Evolutionary conservation across 2,329 filamentous ascomycete genomes (phyloP).

Genomic region (Byssothecium circinans): DNA sequence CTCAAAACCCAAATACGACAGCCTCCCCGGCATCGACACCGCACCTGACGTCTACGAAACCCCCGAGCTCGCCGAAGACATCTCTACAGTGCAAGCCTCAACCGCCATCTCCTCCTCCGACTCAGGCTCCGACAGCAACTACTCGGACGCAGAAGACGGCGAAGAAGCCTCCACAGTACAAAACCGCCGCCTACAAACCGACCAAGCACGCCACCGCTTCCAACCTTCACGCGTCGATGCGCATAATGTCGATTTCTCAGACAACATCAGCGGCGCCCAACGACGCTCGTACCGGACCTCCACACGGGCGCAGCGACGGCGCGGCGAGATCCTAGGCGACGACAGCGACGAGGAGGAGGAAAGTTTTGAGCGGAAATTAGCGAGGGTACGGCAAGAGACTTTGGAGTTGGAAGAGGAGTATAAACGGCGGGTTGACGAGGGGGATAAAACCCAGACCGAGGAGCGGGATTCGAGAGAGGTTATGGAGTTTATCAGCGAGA

Average conservation of each 20-base stretch:
- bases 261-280: slow-evolving; percentile 74
- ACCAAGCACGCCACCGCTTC: slow-evolving; percentile 80
- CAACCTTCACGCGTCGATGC: slow-evolving; percentile 74
- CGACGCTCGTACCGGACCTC: slow-evolving; percentile 76
- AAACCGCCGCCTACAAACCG: slow-evolving; percentile 72
- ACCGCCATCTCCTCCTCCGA: slow-evolving; percentile 48
- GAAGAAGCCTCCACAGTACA: slow-evolving; percentile 59
- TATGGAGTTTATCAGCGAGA: slow-evolving; percentile 65
- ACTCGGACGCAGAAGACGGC: slow-evolving; percentile 12
- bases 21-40: slow-evolving; percentile 64
- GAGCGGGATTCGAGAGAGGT: slow-evolving; percentile 58
- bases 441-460: slow-evolving; percentile 44
- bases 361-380: slow-evolving; percentile 74
- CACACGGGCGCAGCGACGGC: slow-evolving; percentile 64
- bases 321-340: slow-evolving; percentile 68
- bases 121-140: slow-evolving; percentile 46
- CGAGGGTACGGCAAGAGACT: slow-evolving; percentile 79
- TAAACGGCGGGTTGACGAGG: slow-evolving; percentile 52
- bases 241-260: slow-evolving; percentile 81
- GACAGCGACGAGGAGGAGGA: slow-evolving; percentile 70
- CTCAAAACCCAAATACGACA: slow-evolving; percentile 49
- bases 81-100: slow-evolving; percentile 70
- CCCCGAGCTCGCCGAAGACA: slow-evolving; percentile 86
- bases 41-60: slow-evolving; percentile 97
- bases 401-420: slow-evolving; percentile 64